Base-by-base conservation (phyloP, 2,329 filamentous ascomycete species). In the Emergomyces orientalis region DNA sequence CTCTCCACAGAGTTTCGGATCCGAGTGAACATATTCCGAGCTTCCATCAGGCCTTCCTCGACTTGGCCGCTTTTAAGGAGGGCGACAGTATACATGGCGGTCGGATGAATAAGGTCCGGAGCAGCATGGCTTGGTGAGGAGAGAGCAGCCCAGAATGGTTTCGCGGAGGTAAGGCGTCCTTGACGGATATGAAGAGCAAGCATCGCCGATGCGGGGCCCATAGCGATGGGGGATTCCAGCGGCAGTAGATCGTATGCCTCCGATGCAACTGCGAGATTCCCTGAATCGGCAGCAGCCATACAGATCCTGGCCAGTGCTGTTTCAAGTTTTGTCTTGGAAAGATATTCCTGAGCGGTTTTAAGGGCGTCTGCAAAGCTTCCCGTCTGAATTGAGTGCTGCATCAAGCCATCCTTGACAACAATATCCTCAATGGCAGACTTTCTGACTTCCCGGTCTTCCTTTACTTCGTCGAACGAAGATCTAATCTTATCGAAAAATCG, bases 71-170 rank as follows among this genome's bases (percentile, higher is more conserved):
- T 90, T 61, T 90, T 89, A 72, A 97, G 88, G 74, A 97, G 81
- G 57, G 91, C 90, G 63, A 96, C 86, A 17, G 89, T 86, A 71
- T 93, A 96, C 91, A 97, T 96, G 63, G 90, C 85, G 14, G 91
- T 88, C 30, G 91, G 89, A 77, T 96, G 91, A 65, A 96, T 88
- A 74, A 95, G 88, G 39, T 86, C 80, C 61, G 82, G 74, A 14
- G 83, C 82, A 41, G 85, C 82, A 60, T 82, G 79, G 70, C 85
- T 81, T 63, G 86, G 70, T 13, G 73, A 73, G 64, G 82, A 85
- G 61, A 97, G 80, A 63, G 89, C 80, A 61, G 85, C 83, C 91
- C 93, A 97, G 78, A 91, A 93, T 66, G 86, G 83, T 66, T 88
- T 84, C 59, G 92, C 92, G 62, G 85, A 84, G 30, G 86, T 80